phyloP scores from a whole-genome alignment of 306 rosid genomes.

The Gastrolobium bilobum region DNA sequence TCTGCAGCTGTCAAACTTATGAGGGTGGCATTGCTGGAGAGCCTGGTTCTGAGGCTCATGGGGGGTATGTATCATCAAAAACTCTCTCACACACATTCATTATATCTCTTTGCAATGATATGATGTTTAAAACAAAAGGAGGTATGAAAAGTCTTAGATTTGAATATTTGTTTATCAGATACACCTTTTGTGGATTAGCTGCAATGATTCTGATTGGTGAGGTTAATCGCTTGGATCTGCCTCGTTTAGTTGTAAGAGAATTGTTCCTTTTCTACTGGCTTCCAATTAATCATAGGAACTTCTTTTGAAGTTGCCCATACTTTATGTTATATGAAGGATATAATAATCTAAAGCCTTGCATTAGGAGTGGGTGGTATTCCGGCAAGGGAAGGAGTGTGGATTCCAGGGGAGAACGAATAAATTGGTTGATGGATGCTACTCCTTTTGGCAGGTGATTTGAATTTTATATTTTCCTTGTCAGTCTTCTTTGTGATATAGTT shows the following conservation, averaged over 20 bases:
- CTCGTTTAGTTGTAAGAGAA: conserved; percentile 74
- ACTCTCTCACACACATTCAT: background rate
- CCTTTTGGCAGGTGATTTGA: conserved; percentile 93
- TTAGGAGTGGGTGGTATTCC: conserved; percentile 91
- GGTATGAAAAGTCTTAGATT: background rate
- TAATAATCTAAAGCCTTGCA: conserved; percentile 37
- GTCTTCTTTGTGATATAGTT: conserved; percentile 46
- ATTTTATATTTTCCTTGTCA: conserved; percentile 31
- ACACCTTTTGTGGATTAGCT: conserved; percentile 95
- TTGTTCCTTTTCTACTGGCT: conserved; percentile 39
- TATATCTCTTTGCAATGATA: conserved; percentile 8
- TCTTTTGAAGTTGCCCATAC: conserved; percentile 7
- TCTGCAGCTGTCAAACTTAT: conserved; percentile 92
- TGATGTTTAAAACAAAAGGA: conserved; percentile 19
- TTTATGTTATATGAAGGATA: conserved; percentile 9
- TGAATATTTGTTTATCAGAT: conserved; percentile 60
- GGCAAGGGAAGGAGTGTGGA: conserved; percentile 91
- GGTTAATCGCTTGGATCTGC: conserved; percentile 85
- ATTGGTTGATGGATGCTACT: conserved; percentile 96
- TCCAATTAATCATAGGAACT: background rate
- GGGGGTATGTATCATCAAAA: conserved; percentile 79
- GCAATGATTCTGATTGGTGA: conserved; percentile 88
- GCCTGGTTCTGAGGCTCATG: conserved; percentile 98
- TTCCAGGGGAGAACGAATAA: conserved; percentile 99
- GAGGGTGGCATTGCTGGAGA: conserved; percentile 98